Base-by-base conservation (phyloP, 768 basidiomycete genomes). In the Boletus subparvulus region DNA sequence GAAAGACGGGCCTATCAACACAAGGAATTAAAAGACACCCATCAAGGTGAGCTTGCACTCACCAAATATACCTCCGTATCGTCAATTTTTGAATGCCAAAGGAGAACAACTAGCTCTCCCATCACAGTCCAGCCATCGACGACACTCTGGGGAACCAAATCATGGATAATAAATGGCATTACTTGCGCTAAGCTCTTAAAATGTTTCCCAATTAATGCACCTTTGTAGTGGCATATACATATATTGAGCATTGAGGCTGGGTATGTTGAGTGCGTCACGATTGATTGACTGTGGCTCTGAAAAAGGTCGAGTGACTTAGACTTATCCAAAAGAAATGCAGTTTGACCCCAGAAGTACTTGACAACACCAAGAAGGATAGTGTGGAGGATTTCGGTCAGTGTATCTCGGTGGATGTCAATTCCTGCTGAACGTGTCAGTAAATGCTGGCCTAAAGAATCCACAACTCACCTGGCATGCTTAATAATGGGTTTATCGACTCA, bases 81-180 rank as follows among this genome's bases (percentile, higher is more conserved):
- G 2, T 0, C 6, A 9, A 39, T 39, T 1, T 14, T 8, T 0
- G 73, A 69, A 30, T 76, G 58, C 78, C 80, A 81, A 3, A 80
- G 56, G 1, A 78, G 61, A 0, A 76, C 73, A 0, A 66, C 48
- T 1, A 80, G 66, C n/a, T 73, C 70, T 2, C 74, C 75, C 19
- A 75, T 63, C 0, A 73, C 69, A 16, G 71, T 73, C 33, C 69
- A 74, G 0, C 75, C 57, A 19, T 50, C 21, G 21, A 76, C 71
- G 4, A 68, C 62, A 0, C 11, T 40, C 1, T 24, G 4, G 10
- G 65, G 61, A 0, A 70, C 65, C 16, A 79, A 60, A 32, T 74
- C 73, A 36, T 75, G 64, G 3, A 74, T 53, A 0, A 67, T 52
- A 39, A 64, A 68, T 1, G 68, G 66, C 52, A 69, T 74, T 0